Evolutionary conservation across 257 asterid species (phyloP), one percentile per base, ranked within the genome.

Genomic region (Mitragyna speciosa): DNA sequence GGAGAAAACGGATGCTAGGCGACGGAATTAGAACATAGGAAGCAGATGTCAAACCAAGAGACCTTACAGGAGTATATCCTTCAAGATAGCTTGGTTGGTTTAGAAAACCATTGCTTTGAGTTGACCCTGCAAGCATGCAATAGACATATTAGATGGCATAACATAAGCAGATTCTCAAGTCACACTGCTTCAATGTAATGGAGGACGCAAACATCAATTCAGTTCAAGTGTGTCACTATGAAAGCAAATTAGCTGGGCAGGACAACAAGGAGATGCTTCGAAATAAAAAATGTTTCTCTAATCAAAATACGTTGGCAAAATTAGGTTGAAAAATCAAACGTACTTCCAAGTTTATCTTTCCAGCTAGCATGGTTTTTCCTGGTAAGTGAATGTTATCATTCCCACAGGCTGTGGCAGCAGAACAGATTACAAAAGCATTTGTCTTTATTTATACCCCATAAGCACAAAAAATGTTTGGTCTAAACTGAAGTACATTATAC

Each of bases 11-110:
- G 90, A 91, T 85, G 89, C 92, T 91, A 16, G 97, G 98, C 28
- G 98, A 94, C 56, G 99, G 99, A 75, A 92, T 90, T 39, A 94
- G 56, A 26, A 96, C 82, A 81, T 96, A 96, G 87, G 97, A 89
- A 17, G 98, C 85, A 48, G 97, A 88, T 17, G 97, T 81, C 58
- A 97, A 84, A 48, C 98, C 98, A 9, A 96, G 97, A 71, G 98
- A 94, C 76, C 89, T 94, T 33, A 96, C 96, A 0, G 98, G 99
- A 36, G 97, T 88, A 76, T 94, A 96, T 73, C 99, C 99, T 83
- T 96, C 98, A 1, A 94, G 94, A 85, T 96, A 96, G 84, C 89
- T 84, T 43, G 97, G 89, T 75, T 84, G 96, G 51, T 87, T 86
- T 52, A 90, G 48, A 22, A 88, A 78, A 56, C 88, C 86, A 81